These are phyloP conservation scores for Zygoascus tannicola DNA, from an alignment of 805 yeast species.

Conservation along the genomic window DNA sequence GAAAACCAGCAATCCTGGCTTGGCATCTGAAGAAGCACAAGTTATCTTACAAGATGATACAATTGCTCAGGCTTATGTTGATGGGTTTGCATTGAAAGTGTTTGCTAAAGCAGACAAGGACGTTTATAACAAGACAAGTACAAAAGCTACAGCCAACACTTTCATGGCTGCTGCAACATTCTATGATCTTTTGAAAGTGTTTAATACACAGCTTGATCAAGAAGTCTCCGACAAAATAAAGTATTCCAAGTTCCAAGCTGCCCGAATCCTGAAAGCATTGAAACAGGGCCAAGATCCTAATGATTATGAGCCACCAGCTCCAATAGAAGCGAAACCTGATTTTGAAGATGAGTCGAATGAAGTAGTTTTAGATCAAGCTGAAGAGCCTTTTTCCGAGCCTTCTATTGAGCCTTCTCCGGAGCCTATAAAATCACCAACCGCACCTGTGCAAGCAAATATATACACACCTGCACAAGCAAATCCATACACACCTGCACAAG, in stretches of 20 bases:
- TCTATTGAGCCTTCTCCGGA: conserved; percentile 7
- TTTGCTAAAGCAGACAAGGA: conserved; percentile 47
- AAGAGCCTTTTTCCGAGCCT: not conserved
- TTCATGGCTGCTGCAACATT: conserved; percentile 50
- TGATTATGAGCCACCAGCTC: conserved; percentile 37
- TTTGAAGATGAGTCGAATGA: conserved; percentile 3
- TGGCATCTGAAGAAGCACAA: conserved; percentile 28
- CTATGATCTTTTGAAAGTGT: conserved; percentile 40
- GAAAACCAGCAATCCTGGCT: conserved; percentile 34
- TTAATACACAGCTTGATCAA: conserved; percentile 23
- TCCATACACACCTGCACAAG: conserved; percentile 7
- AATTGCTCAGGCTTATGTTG: conserved; percentile 46
- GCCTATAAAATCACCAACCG: conserved; percentile 4
- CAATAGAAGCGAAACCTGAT: conserved; percentile 20
- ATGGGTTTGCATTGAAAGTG: conserved; percentile 48
- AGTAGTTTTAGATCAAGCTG: not conserved
- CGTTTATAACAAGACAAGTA: conserved; percentile 35
- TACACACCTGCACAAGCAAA: conserved; percentile 1
- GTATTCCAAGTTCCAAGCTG: conserved; percentile 55
- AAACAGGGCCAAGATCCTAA: conserved; percentile 50
- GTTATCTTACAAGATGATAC: conserved; percentile 52
- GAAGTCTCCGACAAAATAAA: conserved; percentile 38
- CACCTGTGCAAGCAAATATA: conserved; percentile 3
- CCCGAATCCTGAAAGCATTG: conserved; percentile 43
- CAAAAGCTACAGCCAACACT: conserved; percentile 40